Evolutionary conservation across 2,329 filamentous ascomycete species (phyloP), one percentile per base, ranked within the genome.

Genomic region (Mycosphaerella sp.): DNA sequence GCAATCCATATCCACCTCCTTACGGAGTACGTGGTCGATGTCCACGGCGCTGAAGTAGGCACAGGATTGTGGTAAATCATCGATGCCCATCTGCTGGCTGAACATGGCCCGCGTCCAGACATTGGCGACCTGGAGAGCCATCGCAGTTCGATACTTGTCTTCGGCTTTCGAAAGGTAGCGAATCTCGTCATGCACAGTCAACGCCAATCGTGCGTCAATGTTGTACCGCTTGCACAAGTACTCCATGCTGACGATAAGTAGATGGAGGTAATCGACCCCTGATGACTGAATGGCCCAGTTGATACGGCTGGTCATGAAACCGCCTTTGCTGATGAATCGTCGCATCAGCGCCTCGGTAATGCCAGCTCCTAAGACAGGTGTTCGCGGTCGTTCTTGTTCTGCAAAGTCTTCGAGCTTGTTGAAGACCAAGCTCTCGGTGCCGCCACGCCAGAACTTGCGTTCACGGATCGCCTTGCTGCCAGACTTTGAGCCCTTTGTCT

Each of bases 281-380:
- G 89, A 95, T 0, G 91, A 96, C 67, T 98, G 93, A 63, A 98
- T 97, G 2, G 93, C 93, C 93, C 93, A 98, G 69, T 98, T 98
- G 73, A 98, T 97, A 34, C 95, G 85, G 14, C 87, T 95, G 1
- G 93, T 96, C 74, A 98, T 85, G 73, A 95, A 98, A 21, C 86
- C 89, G 36, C 91, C 90, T 67, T 89, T 93, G 70, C 81, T 88
- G 64, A 98, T 84, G 67, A 86, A 95, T 12, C 88, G 84, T 50
- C 85, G 80, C 85, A 95, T 95, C 17, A 98, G 76, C 0, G 95
- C 93, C 73, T 98, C 90, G 0, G 93, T 98, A 62, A 98, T 98
- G 12, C 91, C 92, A 8, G 93, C 93, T 2, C 89, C 93, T 3
- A 98, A 79, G 0, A 96, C 91, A 0, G 93, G 93, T 0, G 93